A percentile compares a stretch with the other conserved stretches of the same genome.
Conservation (phyloP, 2,329 filamentous ascomycete genomes). For the Penicillium sp. region DNA sequence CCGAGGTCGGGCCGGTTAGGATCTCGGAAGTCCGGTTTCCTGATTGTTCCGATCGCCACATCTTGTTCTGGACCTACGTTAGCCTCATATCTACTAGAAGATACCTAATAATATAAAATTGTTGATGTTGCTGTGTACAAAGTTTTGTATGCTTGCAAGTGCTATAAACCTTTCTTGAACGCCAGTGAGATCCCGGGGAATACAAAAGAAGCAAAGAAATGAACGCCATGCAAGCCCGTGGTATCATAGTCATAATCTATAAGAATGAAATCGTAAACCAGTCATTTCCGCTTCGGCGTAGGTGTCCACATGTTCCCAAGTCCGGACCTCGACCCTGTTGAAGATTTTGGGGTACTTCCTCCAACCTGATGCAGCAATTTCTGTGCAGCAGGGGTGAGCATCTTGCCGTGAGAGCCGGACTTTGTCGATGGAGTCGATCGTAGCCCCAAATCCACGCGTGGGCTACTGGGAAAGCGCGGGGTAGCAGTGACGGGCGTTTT, state of each 20-base stretch:
- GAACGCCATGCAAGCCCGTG: conserved; percentile 5
- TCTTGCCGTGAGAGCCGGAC: conserved; percentile 24
- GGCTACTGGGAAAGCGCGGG: conserved; percentile 39
- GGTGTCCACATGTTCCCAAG: conserved; percentile 20
- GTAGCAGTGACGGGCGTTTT: conserved; percentile 40
- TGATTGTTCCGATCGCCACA: conserved; percentile 13
- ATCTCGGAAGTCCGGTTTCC: conserved; percentile 13
- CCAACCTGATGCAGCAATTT: conserved; percentile 36
- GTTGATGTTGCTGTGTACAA: too few relatives aligned
- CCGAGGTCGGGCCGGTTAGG: conserved; percentile 16
- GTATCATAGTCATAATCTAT: conserved; percentile 15
- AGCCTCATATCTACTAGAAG: too few relatives aligned
- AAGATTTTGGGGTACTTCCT: conserved; percentile 26
- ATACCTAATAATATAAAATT: too few relatives aligned
- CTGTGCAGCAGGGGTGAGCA: conserved; percentile 43
- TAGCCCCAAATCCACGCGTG: conserved; percentile 32
- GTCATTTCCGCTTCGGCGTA: conserved; percentile 16
- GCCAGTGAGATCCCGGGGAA: too few relatives aligned
- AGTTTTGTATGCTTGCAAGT: too few relatives aligned
- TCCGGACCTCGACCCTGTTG: conserved; percentile 11
- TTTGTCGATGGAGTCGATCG: conserved; percentile 19
- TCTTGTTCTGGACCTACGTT: neutral
- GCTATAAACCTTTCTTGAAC: too few relatives aligned
- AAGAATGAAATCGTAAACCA: neutral
- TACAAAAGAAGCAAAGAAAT: neutral